Evolutionary conservation across 768 basidiomycete species (phyloP), one percentile per base, ranked within the genome.

Genomic region (Calocybe cyanea): DNA sequence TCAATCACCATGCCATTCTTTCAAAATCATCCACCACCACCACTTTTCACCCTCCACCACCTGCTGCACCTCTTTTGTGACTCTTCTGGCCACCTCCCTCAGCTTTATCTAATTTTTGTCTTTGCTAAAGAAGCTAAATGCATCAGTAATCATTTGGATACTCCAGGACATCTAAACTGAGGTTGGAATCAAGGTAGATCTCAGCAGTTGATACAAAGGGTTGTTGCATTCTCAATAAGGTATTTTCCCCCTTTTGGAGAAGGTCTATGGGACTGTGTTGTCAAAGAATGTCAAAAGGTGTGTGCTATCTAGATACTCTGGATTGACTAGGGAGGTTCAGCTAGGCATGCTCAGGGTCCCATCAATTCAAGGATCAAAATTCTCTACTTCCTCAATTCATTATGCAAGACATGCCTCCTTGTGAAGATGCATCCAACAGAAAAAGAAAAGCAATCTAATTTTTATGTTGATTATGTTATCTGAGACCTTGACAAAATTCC

Each of bases 281-380:
- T 92, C 19, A 92, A 95, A 60, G 91, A 94, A 67, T 91, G 85
- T 52, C 83, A 87, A 61, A 94, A 92, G 76, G 92, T 86, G 46
- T 10, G 64, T 48, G 37, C 18, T 30, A 14, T 35, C 17, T 8
- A 32, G 7, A 23, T 45, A 15, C 15, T 33, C 5, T 36, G 20
- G 33, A 11, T 17, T 43, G 18, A 40, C 39, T 33, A 7, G 25
- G 45, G 2, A 7, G 19, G 21, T 35, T 19, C n/a, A 41, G 33
- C 10, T 37, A 18, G 37, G 13, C n/a, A 17, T 23, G 23, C 35
- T 0, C 49, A 89, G 88, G 91, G 87, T 40, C 82, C 87, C 0
- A 81, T 95, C 15, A 94, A 96, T 63, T 81, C 86, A 23, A 75
- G 91, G n/a, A 94, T 97, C 56, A 96, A 96, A 63, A 85, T 95